Percentiles rank a stretch among this genome's conserved stretches.
These are phyloP conservation scores for Blastocystis sp. DNA, from an alignment of 352 stramenopile species.

Conservation along the genomic window DNA sequence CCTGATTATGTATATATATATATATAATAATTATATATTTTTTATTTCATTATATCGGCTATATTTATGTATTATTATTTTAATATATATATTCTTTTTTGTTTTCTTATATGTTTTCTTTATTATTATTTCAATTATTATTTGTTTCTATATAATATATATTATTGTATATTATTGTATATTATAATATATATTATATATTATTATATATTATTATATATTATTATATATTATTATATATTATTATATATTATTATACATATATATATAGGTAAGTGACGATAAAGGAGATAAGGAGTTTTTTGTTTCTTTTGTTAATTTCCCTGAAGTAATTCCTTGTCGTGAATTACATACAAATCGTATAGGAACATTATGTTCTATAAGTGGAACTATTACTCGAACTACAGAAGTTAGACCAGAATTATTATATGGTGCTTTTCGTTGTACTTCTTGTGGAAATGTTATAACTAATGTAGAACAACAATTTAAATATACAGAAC, in stretches of 20 bases:
- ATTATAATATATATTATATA: slow-evolving; percentile 15
- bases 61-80: too few species aligned
- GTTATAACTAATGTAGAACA: slow-evolving; percentile 73
- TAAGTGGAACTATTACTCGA: slow-evolving; percentile 82
- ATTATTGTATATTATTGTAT: too few species aligned
- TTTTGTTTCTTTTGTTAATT: slow-evolving; percentile 58
- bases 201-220: neutral
- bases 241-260: neutral
- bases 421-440: slow-evolving; percentile 77
- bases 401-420: slow-evolving; percentile 88
- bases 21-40: slow-evolving; percentile 42
- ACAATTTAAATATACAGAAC: slow-evolving; percentile 89
- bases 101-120: slow-evolving; percentile 24
- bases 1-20: slow-evolving; percentile 30
- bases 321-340: slow-evolving; percentile 45
- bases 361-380: slow-evolving; percentile 71
- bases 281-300: slow-evolving; percentile 40
- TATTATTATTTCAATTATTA: neutral
- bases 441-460: slow-evolving; percentile 72
- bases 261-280: slow-evolving; percentile 7
- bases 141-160: too few species aligned
- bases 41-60: neutral
- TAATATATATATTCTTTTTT: too few species aligned
- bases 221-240: neutral
- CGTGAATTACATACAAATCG: slow-evolving; percentile 67